phyloP scores from a whole-genome alignment of 2,329 filamentous ascomycete genomes.

The Penicillium sp. region DNA sequence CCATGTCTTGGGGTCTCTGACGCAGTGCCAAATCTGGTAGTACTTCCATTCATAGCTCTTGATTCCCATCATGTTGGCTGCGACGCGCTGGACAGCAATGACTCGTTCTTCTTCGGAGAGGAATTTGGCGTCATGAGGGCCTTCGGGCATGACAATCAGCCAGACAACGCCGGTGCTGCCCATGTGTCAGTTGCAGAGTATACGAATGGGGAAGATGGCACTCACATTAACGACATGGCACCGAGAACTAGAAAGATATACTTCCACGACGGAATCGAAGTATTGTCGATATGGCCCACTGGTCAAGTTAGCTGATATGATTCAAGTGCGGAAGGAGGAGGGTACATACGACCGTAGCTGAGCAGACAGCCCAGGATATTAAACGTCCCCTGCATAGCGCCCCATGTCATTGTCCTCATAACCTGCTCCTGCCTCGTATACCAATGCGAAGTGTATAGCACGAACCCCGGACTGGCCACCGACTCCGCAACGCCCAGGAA shows the following conservation, averaged over 20 bases:
- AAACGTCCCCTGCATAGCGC: not conserved
- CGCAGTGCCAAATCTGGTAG: not conserved
- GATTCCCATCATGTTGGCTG: not conserved
- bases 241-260: constrained; percentile 1
- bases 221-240: not conserved
- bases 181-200: not conserved
- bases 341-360: not conserved
- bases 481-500: not conserved
- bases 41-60: not conserved
- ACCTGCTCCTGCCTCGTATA: not conserved
- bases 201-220: not conserved
- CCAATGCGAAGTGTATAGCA: not conserved
- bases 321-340: not conserved
- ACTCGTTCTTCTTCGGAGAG: not conserved
- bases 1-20: constrained; percentile 3
- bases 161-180: not conserved
- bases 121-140: not conserved
- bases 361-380: not conserved
- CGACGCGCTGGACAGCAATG: not conserved
- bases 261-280: not conserved
- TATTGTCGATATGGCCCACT: not conserved
- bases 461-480: not conserved
- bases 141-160: not conserved
- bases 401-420: not conserved
- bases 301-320: not conserved